These are phyloP conservation scores for Scolecobasidium constrictum DNA, from an alignment of 2,329 filamentous ascomycete species.

Conservation along the genomic window DNA sequence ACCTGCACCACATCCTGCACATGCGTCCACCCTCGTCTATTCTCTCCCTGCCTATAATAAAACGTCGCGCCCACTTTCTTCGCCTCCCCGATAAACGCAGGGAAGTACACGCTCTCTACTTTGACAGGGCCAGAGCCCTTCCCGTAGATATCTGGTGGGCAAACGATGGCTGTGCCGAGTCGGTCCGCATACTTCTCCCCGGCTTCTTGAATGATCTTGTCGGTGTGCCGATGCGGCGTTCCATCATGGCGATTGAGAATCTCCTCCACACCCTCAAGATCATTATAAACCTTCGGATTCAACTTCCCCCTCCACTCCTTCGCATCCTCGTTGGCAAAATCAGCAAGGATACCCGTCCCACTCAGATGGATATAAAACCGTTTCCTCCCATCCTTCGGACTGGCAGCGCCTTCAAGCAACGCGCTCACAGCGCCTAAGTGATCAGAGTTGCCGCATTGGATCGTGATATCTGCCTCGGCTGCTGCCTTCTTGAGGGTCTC, in stretches of 20 bases:
- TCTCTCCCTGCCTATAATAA: background rate
- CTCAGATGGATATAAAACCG: background rate
- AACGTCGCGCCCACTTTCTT: background rate
- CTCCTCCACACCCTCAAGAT: background rate
- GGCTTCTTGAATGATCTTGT: background rate
- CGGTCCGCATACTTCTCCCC: background rate
- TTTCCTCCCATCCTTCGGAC: background rate
- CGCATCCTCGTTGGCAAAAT: background rate
- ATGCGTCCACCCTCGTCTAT: background rate
- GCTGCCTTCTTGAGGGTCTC: background rate
- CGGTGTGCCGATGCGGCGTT: background rate
- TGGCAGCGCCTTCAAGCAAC: background rate
- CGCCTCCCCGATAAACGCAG: background rate
- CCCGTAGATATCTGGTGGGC: background rate
- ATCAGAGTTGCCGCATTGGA: background rate
- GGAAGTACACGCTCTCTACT: background rate
- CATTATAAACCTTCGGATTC: background rate
- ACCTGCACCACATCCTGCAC: background rate
- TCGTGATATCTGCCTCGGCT: background rate
- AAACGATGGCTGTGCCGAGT: background rate
- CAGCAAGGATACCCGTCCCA: background rate
- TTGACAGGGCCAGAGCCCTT: background rate
- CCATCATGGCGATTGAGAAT: background rate
- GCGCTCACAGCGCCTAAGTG: background rate
- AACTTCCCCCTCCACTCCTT: background rate